Conservation (phyloP, 495 filamentous ascomycete genomes). For the Penicillium cosmopolitanum region DNA sequence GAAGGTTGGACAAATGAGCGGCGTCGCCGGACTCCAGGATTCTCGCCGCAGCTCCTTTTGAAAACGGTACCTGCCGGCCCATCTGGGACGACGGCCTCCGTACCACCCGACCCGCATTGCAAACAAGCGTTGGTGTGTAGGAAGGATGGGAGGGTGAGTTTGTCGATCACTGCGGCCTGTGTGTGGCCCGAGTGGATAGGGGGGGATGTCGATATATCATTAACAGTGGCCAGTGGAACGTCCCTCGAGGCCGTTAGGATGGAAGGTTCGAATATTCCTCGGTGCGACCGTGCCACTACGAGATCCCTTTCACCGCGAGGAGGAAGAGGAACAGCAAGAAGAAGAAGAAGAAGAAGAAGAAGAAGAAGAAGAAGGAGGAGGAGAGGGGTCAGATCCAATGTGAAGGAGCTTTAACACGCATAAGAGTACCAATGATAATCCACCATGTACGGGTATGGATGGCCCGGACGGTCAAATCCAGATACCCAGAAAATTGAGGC, state of each 20-base stretch:
- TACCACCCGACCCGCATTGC: slow-evolving; percentile 33
- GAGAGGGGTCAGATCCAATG: too few species aligned
- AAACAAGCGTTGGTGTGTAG: slow-evolving; percentile 24
- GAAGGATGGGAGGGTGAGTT: slow-evolving; percentile 23
- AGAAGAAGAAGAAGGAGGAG: too few species aligned
- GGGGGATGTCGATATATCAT: neutral
- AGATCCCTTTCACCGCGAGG: too few species aligned
- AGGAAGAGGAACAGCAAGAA: too few species aligned
- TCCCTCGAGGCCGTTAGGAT: slow-evolving; percentile 5
- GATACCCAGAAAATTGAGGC: slow-evolving; percentile 2
- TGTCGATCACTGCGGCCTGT: slow-evolving; percentile 34
- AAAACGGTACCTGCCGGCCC: slow-evolving; percentile 11
- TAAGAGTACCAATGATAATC: too few species aligned
- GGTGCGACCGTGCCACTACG: slow-evolving; percentile 10
- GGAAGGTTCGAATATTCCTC: slow-evolving; percentile 16
- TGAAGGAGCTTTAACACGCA: too few species aligned
- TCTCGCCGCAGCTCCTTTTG: slow-evolving; percentile 8
- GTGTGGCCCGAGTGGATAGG: neutral
- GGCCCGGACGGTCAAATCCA: neutral
- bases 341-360: too few species aligned
- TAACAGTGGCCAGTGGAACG: neutral
- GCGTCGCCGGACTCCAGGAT: neutral
- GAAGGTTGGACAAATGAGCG: slow-evolving; percentile 24
- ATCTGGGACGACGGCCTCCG: slow-evolving; percentile 12
- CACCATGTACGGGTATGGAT: too few species aligned